These are phyloP conservation scores for Amaranthus tricolor DNA, from an alignment of 179 eudicot genomes.

Conservation along the genomic window DNA sequence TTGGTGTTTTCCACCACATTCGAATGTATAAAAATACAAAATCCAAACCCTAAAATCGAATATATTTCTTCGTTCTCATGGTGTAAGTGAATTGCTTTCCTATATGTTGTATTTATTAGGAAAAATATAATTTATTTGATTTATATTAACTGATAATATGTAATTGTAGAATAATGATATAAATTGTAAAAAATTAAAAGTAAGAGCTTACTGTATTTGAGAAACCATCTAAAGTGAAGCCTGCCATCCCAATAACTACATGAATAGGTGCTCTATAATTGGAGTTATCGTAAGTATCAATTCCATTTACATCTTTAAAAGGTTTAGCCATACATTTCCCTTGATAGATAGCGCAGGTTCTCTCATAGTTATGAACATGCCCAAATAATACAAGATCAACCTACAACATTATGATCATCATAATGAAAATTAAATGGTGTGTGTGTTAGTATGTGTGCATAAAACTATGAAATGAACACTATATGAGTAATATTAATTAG, in stretches of 20 bases:
- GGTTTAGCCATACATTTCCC: slow-evolving; percentile 65
- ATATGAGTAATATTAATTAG: neutral
- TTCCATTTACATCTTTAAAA: slow-evolving; percentile 50
- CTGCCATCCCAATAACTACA: slow-evolving; percentile 88
- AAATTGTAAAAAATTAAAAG: neutral
- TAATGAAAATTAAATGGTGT: neutral
- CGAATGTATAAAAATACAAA: too few species aligned
- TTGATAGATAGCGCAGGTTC: slow-evolving; percentile 70
- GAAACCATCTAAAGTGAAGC: slow-evolving; percentile 63
- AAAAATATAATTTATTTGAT: neutral
- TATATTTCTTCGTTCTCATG: too few species aligned
- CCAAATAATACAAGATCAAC: slow-evolving; percentile 80
- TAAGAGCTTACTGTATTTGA: slow-evolving; percentile 36
- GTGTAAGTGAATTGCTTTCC: too few species aligned
- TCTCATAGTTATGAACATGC: slow-evolving; percentile 89
- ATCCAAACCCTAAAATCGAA: too few species aligned
- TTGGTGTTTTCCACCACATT: too few species aligned
- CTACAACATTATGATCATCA: slow-evolving; percentile 27
- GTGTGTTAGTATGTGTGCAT: neutral
- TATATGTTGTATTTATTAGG: too few species aligned
- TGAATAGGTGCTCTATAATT: slow-evolving; percentile 78
- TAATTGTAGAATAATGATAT: neutral
- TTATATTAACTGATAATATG: neutral
- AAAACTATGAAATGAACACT: neutral
- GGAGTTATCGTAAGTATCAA: slow-evolving; percentile 53